A percentile compares a stretch with the other conserved stretches of the same genome.
Evolutionary conservation across 257 asterid genomes (phyloP).

Genomic region (Fraxinus cuspidata): DNA sequence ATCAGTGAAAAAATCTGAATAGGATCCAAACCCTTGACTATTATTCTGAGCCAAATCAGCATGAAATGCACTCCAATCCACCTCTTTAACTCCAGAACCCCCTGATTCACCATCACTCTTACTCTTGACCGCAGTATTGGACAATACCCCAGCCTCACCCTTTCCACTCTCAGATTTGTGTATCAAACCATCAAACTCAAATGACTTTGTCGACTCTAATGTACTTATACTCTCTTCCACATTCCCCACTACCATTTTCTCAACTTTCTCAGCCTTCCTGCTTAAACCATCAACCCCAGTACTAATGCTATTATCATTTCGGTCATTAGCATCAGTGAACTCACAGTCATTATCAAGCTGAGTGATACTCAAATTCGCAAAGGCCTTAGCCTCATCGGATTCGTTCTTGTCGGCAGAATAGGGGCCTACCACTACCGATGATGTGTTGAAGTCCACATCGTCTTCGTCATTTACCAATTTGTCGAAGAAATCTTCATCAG

Average conservation of each 20-base stretch:
- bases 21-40: constrained; percentile 76
- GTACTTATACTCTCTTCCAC: constrained; percentile 33
- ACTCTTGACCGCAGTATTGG: constrained; percentile 31
- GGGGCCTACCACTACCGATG: constrained; percentile 32
- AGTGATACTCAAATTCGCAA: constrained; percentile 61
- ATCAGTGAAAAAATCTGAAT: constrained; percentile 72
- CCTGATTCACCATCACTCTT: constrained; percentile 39
- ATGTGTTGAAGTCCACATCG: constrained; percentile 45
- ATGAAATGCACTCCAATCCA: constrained; percentile 83
- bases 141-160: constrained; percentile 38
- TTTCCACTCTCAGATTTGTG: constrained; percentile 33
- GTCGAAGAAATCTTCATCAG: constrained; percentile 94
- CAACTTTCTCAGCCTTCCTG: constrained; percentile 30
- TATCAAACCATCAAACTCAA: constrained; percentile 40
- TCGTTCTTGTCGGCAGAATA: constrained; percentile 48
- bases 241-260: constrained; percentile 29
- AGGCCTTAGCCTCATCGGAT: constrained; percentile 73
- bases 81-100: constrained; percentile 70
- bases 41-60: constrained; percentile 47
- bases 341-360: constrained; percentile 43
- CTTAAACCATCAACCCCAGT: constrained; percentile 27
- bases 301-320: constrained; percentile 15
- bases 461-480: constrained; percentile 86
- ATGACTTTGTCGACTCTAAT: constrained; percentile 38
- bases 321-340: constrained; percentile 24